Percentiles rank a stretch among this genome's conserved stretches.
phyloP scores from a whole-genome alignment of 2,329 filamentous ascomycete species.

The Cercospora sojina region DNA sequence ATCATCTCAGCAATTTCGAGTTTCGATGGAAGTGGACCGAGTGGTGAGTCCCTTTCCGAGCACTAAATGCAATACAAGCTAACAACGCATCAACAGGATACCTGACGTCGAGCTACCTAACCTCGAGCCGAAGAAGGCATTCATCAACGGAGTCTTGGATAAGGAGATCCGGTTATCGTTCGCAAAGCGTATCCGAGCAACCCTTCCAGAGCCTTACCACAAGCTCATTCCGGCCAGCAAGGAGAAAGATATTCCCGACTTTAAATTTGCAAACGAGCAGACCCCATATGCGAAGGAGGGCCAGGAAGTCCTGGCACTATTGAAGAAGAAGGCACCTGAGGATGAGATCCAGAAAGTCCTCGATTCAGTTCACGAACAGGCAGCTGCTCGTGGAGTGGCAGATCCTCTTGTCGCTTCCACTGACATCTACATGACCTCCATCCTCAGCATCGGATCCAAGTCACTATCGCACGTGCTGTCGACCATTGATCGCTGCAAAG shows the following conservation, averaged over 20 bases:
- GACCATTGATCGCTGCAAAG: slow-evolving; percentile 92
- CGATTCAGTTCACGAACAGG: slow-evolving; percentile 76
- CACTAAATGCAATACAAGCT: background rate
- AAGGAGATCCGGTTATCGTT: slow-evolving; percentile 98
- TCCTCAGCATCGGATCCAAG: slow-evolving; percentile 92
- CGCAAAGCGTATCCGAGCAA: slow-evolving; percentile 91
- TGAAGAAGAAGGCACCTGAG: slow-evolving; percentile 80
- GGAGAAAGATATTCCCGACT: slow-evolving; percentile 93
- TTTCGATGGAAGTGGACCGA: slow-evolving; percentile 99
- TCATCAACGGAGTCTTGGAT: slow-evolving; percentile 85
- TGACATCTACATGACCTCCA: slow-evolving; percentile 88
- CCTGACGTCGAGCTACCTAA: slow-evolving; percentile 76
- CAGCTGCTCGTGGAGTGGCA: slow-evolving; percentile 62
- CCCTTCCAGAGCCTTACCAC: slow-evolving; percentile 80
- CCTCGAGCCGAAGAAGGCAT: slow-evolving; percentile 85
- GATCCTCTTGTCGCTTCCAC: slow-evolving; percentile 84
- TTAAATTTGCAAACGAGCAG: slow-evolving; percentile 77
- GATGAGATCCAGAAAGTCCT: slow-evolving; percentile 83
- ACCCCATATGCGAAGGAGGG: slow-evolving; percentile 82
- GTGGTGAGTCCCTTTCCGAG: slow-evolving; percentile 58
- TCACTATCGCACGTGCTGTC: slow-evolving; percentile 94
- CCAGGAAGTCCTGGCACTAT: slow-evolving; percentile 73
- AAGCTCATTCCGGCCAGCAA: slow-evolving; percentile 78
- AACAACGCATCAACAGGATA: slow-evolving; percentile 49
- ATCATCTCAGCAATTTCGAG: slow-evolving; percentile 97